Evolutionary conservation across 2,329 filamentous ascomycete genomes (phyloP), one percentile per base, ranked within the genome.

Genomic region (Epichloe elymi): DNA sequence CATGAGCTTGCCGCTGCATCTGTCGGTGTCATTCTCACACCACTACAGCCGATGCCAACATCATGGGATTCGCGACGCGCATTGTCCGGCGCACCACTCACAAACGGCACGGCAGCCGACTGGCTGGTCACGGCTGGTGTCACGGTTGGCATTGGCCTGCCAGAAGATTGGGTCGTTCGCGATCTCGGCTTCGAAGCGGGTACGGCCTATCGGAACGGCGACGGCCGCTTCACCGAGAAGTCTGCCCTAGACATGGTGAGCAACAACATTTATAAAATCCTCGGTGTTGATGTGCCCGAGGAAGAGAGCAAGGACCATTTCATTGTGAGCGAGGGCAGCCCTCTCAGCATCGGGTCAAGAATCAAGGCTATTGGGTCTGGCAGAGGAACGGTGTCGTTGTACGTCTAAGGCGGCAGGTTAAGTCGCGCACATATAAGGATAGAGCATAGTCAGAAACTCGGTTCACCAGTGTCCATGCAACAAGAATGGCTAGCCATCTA

Each of bases 51-150:
- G 0, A 79, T 76, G 58, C 71, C 73, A 2, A 63, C 60, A 3
- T 63, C 61, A 0, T 86, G 82, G 82, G 80, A 84, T 54, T 69
- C 82, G 63, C 75, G 79, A 0, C 75, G 81, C 2, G 74, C 78
- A 0, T 67, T 85, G 11, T 75, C 79, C 0, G 82, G 82, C 1
- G 81, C 82, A 5, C 82, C 82, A 1, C 69, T 85, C 0, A 82
- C 80, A 0, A 82, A 83, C 57, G 80, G 80, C 26, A 85, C 82
- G 1, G 73, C 74, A 0, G 67, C 82, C 4, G 79, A 85, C 54
- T 63, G 59, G 12, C 70, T 86, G 1, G 56, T 82, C 0, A 72
- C 73, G 7, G 80, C 80, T 0, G 81, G 80, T 2, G 81, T 85
- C 0, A 60, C 66, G 3, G 70, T 76, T 1, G 82, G 74, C 0